Base-by-base conservation (phyloP, 306 rosid genomes). In the Ammopiptanthus mongolicus region DNA sequence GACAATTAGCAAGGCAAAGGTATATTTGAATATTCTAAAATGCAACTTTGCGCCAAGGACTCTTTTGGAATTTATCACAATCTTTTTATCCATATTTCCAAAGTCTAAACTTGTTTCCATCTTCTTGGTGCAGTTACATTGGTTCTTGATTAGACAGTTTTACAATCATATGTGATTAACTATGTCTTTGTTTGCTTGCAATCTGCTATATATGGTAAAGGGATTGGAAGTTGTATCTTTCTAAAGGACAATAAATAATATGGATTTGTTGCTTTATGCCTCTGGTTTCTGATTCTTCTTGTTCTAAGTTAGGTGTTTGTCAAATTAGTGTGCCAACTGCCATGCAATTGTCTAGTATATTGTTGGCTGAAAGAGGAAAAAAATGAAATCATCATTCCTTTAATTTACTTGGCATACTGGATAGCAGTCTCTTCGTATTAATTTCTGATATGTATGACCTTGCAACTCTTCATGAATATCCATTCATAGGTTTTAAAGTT, bases 401-500 rank as follows among this genome's bases (percentile, higher is more conserved):
- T 73, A 18, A 18, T 55, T 28, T 65, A 59, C 48, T 15, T 22
- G 65, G 29, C 44, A 65, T 37, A 44, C 58, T 25, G 58, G 57
- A 39, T 76, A 7, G 0, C 48, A 5, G 76, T 31, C 53, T 13
- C 18, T 68, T 41, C 1, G 15, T 17, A 55, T 69, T 48, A 59
- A 60, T 29, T 59, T 22, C 46, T 71, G 50, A 37, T 3, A 70
- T 9, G 15, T 25, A 36, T 25, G 11, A 3, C 60, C 58, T 39
- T 51, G 60, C 55, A 47, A 69, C 57, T 18, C 65, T 57, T 57
- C 44, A 42, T 41, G 75, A 76, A 46, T 65, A 71, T 77, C 63
- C 21, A 55, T 63, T 41, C 80, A 76, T 87, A 88, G 96, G 93
- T 88, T 65, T 66, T 86, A 79, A 76, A 52, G 77, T 75, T 90